phyloP scores from a whole-genome alignment of 2,329 filamentous ascomycete species.

The Fonsecaea erecta region DNA sequence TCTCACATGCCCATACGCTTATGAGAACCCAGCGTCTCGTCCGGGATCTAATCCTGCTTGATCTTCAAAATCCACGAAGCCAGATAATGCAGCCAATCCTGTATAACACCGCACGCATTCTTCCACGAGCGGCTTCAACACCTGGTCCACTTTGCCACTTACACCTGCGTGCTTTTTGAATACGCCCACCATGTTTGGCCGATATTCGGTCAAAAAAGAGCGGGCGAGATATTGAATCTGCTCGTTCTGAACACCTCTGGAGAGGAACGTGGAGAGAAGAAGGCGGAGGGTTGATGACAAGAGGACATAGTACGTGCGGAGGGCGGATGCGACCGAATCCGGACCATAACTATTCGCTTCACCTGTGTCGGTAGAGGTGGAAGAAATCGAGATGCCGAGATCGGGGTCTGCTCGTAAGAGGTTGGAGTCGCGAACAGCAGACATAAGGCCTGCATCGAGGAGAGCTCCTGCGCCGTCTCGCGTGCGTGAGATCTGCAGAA shows the following conservation, averaged over 20 bases:
- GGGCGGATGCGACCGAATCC: conserved; percentile 62
- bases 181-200: conserved; percentile 81
- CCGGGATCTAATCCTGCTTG: conserved; percentile 20
- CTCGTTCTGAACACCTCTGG: conserved; percentile 79
- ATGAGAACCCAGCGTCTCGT: conserved; percentile 19
- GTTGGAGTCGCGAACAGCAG: conserved; percentile 76
- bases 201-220: conserved; percentile 79
- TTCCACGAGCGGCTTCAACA: conserved; percentile 24
- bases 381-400: conserved; percentile 66
- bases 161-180: conserved; percentile 89
- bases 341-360: conserved; percentile 4
- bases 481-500: conserved; percentile 83
- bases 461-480: conserved; percentile 82
- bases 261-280: conserved; percentile 79
- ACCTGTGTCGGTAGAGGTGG: conserved; percentile 6
- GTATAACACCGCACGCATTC: conserved; percentile 36
- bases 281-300: conserved; percentile 80
- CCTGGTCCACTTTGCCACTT: conserved; percentile 52
- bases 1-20: not conserved
- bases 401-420: conserved; percentile 91
- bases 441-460: conserved; percentile 87
- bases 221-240: conserved; percentile 73
- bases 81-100: conserved; percentile 31
- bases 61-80: conserved; percentile 35
- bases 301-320: conserved; percentile 82